Conservation (phyloP, 2,329 filamentous ascomycete genomes). For the Aphanocladium album region DNA sequence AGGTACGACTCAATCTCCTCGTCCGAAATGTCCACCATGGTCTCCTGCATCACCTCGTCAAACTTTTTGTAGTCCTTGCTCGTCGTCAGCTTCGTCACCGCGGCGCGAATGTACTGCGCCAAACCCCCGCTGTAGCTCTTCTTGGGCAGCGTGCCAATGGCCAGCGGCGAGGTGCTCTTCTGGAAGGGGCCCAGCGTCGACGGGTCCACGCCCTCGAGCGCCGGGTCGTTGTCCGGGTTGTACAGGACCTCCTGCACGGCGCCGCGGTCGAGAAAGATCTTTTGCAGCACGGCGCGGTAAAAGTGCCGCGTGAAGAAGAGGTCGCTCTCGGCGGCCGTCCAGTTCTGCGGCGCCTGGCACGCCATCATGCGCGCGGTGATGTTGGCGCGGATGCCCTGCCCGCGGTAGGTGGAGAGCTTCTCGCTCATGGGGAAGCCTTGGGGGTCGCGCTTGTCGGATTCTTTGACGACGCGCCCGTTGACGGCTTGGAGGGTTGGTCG, state of each 20-base stretch:
- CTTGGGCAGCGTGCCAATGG: slow-evolving; percentile 81
- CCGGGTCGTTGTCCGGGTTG: slow-evolving; percentile 18
- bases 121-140: slow-evolving; percentile 68
- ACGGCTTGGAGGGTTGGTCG: slow-evolving; percentile 63
- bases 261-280: slow-evolving; percentile 81
- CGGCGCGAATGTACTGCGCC: slow-evolving; percentile 71
- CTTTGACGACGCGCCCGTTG: slow-evolving; percentile 63
- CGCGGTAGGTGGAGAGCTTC: slow-evolving; percentile 53
- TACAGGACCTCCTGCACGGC: slow-evolving; percentile 61
- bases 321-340: slow-evolving; percentile 75
- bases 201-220: slow-evolving; percentile 11
- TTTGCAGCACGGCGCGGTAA: slow-evolving; percentile 84
- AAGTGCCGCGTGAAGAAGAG: slow-evolving; percentile 90
- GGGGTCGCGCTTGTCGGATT: slow-evolving; percentile 71
- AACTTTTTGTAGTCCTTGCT: slow-evolving; percentile 53
- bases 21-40: slow-evolving; percentile 65
- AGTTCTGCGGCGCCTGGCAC: slow-evolving; percentile 90
- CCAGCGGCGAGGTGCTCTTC: slow-evolving; percentile 68
- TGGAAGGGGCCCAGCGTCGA: slow-evolving; percentile 38
- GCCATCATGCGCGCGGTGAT: slow-evolving; percentile 99
- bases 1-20: slow-evolving; percentile 72
- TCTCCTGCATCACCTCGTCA: slow-evolving; percentile 56
- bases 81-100: slow-evolving; percentile 66
- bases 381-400: slow-evolving; percentile 72
- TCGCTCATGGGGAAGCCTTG: slow-evolving; percentile 93